Percentiles rank a stretch among this genome's conserved stretches.
phyloP scores from a whole-genome alignment of 148 eudicot species.

The Limonium bicolor region DNA sequence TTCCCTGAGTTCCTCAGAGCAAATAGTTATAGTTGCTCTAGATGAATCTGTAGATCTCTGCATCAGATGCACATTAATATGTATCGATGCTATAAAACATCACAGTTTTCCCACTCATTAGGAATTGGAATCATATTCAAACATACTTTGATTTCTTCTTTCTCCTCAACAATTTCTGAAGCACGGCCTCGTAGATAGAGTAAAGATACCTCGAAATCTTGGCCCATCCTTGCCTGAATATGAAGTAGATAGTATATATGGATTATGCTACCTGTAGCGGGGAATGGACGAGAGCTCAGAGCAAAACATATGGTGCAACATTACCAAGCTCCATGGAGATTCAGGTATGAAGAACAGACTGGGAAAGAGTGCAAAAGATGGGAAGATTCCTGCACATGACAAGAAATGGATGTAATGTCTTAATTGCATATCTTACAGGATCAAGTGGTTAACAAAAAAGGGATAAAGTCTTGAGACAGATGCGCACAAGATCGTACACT shows the following conservation, averaged over 20 bases:
- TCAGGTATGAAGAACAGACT: constrained; percentile 90
- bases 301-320: no score
- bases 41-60: constrained; percentile 71
- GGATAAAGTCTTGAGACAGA: no score
- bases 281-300: no score
- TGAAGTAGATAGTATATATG: no score
- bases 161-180: constrained; percentile 30
- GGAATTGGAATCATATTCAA: neutral
- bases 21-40: constrained; percentile 37
- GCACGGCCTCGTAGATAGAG: constrained; percentile 74
- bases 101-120: no score
- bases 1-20: constrained; percentile 39
- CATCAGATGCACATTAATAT: neutral
- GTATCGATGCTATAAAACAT: neutral
- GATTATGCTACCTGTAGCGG: no score
- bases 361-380: constrained; percentile 65
- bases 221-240: constrained; percentile 88
- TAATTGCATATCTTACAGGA: no score
- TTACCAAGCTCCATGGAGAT: constrained; percentile 99
- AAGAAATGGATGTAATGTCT: no score
- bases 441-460: no score
- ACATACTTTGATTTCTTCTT: constrained; percentile 38
- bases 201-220: constrained; percentile 69
- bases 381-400: constrained; percentile 61
- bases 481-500: no score